These are phyloP conservation scores for Botrytis aclada DNA, from an alignment of 2,329 filamentous ascomycete species.

Conservation along the genomic window DNA sequence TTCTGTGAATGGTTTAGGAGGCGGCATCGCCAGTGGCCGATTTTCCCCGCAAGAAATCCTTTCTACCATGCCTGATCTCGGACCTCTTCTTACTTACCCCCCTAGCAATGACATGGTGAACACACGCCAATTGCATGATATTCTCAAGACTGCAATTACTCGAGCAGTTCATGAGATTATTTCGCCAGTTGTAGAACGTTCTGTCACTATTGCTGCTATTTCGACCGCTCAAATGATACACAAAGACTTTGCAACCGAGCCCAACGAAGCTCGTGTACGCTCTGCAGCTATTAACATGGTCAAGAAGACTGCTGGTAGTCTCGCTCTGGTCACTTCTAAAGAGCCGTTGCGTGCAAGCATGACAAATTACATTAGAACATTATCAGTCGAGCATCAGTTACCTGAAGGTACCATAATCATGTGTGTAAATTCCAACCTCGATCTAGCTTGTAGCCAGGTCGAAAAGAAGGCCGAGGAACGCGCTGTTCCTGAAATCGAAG, in stretches of 20 bases:
- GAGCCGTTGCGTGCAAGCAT: conserved; percentile 95
- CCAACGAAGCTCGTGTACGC: conserved; percentile 81
- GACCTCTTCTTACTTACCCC: conserved; percentile 74
- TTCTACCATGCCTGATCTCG: conserved; percentile 79
- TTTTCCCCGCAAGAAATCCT: conserved; percentile 76
- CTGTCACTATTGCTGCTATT: conserved; percentile 95
- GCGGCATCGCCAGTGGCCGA: conserved; percentile 65
- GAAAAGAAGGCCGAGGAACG: conserved; percentile 94
- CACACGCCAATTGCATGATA: conserved; percentile 64
- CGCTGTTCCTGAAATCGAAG: conserved; percentile 90
- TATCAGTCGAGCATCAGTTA: conserved; percentile 67
- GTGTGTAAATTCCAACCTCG: conserved; percentile 97
- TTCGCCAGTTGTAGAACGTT: conserved; percentile 92
- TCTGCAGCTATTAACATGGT: conserved; percentile 91
- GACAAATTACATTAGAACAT: conserved; percentile 84
- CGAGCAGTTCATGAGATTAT: conserved; percentile 95
- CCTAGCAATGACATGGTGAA: conserved; percentile 76
- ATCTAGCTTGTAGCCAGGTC: conserved; percentile 87
- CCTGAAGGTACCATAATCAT: conserved; percentile 95
- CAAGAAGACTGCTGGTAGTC: conserved; percentile 86
- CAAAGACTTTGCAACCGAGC: conserved; percentile 94
- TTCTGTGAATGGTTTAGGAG: conserved; percentile 69
- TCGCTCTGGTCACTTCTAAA: conserved; percentile 97
- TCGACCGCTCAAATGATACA: conserved; percentile 92
- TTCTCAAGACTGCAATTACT: conserved; percentile 82